phyloP scores from a whole-genome alignment of 345 rosid species.

The Linum usitatissimum region DNA sequence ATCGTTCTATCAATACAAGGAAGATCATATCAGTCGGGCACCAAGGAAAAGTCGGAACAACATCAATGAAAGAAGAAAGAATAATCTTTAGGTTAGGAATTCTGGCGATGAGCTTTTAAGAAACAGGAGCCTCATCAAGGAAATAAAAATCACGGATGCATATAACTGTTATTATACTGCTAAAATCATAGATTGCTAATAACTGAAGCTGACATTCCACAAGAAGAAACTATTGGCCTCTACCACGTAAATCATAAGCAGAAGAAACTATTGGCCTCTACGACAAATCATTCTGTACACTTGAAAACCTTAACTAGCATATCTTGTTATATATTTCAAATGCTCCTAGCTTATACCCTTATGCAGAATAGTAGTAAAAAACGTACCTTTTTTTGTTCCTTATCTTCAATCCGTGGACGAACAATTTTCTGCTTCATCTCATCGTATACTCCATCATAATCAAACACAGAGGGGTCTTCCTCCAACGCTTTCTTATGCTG shows the following conservation, averaged over 20 bases:
- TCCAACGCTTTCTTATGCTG: constrained; percentile 75
- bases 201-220: neutral
- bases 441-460: constrained; percentile 76
- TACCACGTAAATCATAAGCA: neutral
- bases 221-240: neutral
- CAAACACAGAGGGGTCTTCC: constrained; percentile 72
- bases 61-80: no score
- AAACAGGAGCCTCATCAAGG: neutral
- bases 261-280: neutral
- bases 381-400: constrained; percentile 57
- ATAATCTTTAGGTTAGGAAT: no score
- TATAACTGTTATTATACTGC: no score
- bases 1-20: neutral
- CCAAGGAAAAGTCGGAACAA: no score
- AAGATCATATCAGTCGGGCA: no score
- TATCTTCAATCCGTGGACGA: constrained; percentile 45
- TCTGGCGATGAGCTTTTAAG: neutral
- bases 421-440: constrained; percentile 56
- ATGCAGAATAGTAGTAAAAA: neutral
- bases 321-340: neutral
- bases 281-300: neutral
- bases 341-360: no score
- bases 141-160: neutral
- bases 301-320: neutral
- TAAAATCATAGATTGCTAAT: neutral